A percentile compares a stretch with the other conserved stretches of the same genome.
Conservation (phyloP, 1,284 basidiomycete species). For the Macrocystidia cucumis region DNA sequence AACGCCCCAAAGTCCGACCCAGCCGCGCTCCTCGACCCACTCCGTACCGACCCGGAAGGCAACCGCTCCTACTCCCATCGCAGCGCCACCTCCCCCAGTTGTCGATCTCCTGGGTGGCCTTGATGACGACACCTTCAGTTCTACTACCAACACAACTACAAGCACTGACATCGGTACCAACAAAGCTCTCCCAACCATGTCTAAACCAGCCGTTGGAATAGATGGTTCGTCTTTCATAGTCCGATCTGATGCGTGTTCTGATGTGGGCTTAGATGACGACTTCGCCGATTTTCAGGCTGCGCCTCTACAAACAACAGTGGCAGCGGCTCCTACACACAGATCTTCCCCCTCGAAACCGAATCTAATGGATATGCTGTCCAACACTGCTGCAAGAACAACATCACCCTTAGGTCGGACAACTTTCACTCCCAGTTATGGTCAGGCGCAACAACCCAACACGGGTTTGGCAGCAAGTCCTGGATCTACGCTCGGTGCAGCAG, state of each 20-base stretch:
- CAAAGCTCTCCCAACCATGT: constrained; percentile 52
- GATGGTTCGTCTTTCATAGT: constrained; percentile 33
- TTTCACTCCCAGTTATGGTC: constrained; percentile 17
- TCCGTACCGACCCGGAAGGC: constrained; percentile 16
- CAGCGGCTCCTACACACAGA: constrained; percentile 22
- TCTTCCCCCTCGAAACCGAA: constrained; percentile 31
- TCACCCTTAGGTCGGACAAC: too few species aligned
- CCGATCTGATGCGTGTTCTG: constrained; percentile 1
- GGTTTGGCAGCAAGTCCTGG: too few species aligned
- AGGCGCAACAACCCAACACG: constrained; percentile 13
- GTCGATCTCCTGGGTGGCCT: constrained; percentile 74
- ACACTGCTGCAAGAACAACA: too few species aligned
- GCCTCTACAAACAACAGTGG: constrained; percentile 32
- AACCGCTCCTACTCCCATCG: constrained; percentile 18
- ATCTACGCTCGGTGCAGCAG: too few species aligned
- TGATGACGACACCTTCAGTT: constrained; percentile 49
- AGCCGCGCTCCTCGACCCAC: constrained; percentile 20
- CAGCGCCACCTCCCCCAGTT: constrained; percentile 38
- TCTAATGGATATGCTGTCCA: constrained; percentile 51
- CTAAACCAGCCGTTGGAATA: constrained; percentile 22
- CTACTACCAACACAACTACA: constrained; percentile 16
- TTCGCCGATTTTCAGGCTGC: constrained; percentile 91
- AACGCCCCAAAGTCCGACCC: constrained; percentile 14
- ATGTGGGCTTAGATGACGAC: constrained; percentile 57
- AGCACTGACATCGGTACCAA: constrained; percentile 29